A percentile compares a stretch with the other conserved stretches of the same genome.
Evolutionary conservation across 2,329 filamentous ascomycete species (phyloP).

Genomic region (Stenocarpella maydis): DNA sequence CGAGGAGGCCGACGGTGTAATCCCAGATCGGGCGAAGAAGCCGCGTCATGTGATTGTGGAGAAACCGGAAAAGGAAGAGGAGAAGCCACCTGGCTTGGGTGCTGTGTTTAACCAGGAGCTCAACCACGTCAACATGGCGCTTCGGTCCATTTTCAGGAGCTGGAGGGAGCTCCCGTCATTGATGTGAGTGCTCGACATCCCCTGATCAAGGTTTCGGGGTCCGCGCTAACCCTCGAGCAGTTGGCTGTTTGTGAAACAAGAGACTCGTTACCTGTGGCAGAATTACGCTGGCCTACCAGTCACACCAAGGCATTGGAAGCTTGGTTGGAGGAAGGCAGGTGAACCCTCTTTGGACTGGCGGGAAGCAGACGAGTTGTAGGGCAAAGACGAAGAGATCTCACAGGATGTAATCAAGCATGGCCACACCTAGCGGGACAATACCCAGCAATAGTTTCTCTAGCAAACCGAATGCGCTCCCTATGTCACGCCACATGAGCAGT

Average conservation of each 20-base stretch:
- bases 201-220: background rate
- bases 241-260: slow-evolving; percentile 53
- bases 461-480: background rate
- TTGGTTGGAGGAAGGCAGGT: slow-evolving; percentile 49
- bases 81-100: slow-evolving; percentile 43
- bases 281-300: slow-evolving; percentile 63
- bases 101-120: slow-evolving; percentile 74
- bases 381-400: background rate
- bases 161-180: slow-evolving; percentile 76
- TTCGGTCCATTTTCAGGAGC: slow-evolving; percentile 71
- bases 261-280: slow-evolving; percentile 57
- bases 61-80: slow-evolving; percentile 54
- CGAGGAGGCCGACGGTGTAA: slow-evolving; percentile 39
- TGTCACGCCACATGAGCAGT: slow-evolving; percentile 2
- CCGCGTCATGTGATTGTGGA: slow-evolving; percentile 51
- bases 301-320: slow-evolving; percentile 55
- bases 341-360: slow-evolving; percentile 10
- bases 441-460: slow-evolving; percentile 22
- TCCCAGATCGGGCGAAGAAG: slow-evolving; percentile 53
- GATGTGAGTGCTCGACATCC: slow-evolving; percentile 64
- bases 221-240: slow-evolving; percentile 41
- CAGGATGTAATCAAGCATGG: background rate
- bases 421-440: background rate
- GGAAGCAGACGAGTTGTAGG: slow-evolving; percentile 53
- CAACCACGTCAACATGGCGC: slow-evolving; percentile 66